A percentile compares a stretch with the other conserved stretches of the same genome.
phyloP scores from a whole-genome alignment of 2,329 filamentous ascomycete species.

The Colletotrichum zoysiae region DNA sequence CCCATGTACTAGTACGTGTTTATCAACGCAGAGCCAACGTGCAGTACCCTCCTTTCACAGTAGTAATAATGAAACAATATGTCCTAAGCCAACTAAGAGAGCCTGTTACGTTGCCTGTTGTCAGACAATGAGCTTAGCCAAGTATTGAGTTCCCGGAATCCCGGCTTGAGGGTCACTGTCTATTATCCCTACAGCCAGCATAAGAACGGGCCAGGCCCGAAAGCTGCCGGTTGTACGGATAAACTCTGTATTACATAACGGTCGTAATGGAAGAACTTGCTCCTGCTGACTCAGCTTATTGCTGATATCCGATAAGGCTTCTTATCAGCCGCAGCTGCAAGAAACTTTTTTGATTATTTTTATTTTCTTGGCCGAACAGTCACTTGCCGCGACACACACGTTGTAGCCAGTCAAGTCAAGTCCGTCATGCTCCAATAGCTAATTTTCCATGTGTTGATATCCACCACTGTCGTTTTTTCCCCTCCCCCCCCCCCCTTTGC shows the following conservation, averaged over 20 bases:
- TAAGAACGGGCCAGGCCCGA: too few relatives aligned
- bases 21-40: not conserved
- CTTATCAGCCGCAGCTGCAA: slow-evolving; percentile 6
- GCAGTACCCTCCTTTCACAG: not conserved
- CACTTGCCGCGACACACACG: slow-evolving; percentile 20
- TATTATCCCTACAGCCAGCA: too few relatives aligned
- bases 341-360: not conserved
- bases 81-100: too few relatives aligned
- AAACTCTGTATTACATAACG: not conserved
- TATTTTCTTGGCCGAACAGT: slow-evolving; percentile 16
- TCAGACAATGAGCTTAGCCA: not conserved
- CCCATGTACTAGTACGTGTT: not conserved
- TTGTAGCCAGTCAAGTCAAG: slow-evolving; percentile 17
- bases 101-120: not conserved
- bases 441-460: slow-evolving; percentile 39
- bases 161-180: too few relatives aligned
- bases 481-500: not conserved
- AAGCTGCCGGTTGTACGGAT: too few relatives aligned
- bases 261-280: accelerated
- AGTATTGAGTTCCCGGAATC: too few relatives aligned
- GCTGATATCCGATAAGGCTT: slow-evolving; percentile 7
- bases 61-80: too few relatives aligned
- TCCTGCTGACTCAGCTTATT: not conserved
- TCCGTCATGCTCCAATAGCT: not conserved
- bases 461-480: slow-evolving; percentile 27